Conservation (phyloP, 441 rosid species). For the Erodium chrysanthum region DNA sequence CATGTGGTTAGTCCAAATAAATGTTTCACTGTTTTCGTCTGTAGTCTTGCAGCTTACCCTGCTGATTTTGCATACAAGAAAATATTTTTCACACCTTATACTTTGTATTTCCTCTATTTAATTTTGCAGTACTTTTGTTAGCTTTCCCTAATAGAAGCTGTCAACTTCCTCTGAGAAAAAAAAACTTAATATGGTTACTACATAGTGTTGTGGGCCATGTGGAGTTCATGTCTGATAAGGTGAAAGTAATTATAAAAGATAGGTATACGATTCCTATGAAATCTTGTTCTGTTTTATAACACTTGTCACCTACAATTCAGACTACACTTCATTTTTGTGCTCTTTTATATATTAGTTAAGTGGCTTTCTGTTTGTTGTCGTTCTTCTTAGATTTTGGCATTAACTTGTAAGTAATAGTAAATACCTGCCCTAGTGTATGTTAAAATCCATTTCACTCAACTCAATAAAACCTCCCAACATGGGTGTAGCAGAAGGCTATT, state of each 20-base stretch:
- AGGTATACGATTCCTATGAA: neutral
- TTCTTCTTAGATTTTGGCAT: neutral
- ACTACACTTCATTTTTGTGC: neutral
- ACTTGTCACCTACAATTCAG: neutral
- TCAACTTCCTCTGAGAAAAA: neutral
- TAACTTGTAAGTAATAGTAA: neutral
- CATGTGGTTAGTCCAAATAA: neutral
- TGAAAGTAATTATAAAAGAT: neutral
- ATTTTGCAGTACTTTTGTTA: neutral
- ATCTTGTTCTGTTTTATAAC: neutral
- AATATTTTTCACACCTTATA: neutral
- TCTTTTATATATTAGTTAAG: neutral
- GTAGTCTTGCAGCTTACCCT: neutral
- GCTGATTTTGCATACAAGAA: neutral
- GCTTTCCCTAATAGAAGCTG: neutral
- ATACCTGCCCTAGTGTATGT: neutral
- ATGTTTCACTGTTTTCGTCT: neutral
- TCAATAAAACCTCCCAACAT: neutral
- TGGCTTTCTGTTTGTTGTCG: neutral
- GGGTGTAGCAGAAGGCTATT: neutral
- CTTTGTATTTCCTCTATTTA: neutral
- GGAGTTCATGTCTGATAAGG: neutral
- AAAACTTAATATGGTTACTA: neutral
- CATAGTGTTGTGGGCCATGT: neutral
- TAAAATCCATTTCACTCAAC: neutral